Evolutionary conservation across 129 eudicot species (phyloP), one percentile per base, ranked within the genome.

Genomic region (Dittrichia graveolens): DNA sequence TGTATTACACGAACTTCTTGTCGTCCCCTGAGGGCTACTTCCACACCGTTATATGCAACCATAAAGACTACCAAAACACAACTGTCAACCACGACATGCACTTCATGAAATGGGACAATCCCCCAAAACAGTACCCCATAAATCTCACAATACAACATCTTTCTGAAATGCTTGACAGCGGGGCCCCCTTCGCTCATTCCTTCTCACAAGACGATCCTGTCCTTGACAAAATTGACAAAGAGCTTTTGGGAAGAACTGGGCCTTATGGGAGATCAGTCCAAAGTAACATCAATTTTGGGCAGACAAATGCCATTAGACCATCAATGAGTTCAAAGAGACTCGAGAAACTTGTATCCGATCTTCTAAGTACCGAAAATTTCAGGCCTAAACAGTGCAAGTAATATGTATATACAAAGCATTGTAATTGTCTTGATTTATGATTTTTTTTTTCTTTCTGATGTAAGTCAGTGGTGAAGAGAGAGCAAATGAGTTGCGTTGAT

Each of bases 1-100:
- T 94, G 96, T 94, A 94, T 79, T 94, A 90, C 84, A 84, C 99
- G n/a, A 94, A 94, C 75, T 94, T 88, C 69, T 69, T 94, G 64
- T 86, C 96, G 41, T 88, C 99, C 1, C 59, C 85, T 0, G 99
- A 94, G 80, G 96, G 99, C 7, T 94, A 94, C 81, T 90, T 94
- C 74, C 99, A 94, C 89, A 90, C 97, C 0, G 86, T 94, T 7
- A 80, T 85, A 38, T 94, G 99, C 38, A 94, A 94, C 88, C 96
- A 94, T 76, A 90, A 90, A 69, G 90, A 94, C 55, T 94, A 82
- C 52, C 99, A 94, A 73, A 94, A 94, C 79, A 94, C 99, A 15
- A 90, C 96, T 0, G 96, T 94, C 53, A 94, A 94, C 88, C 93
- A 94, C 46, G 89, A 94, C 74, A 78, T 94, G 89, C 97, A 87